These are phyloP conservation scores for Geum urbanum DNA, from an alignment of 306 rosid species.

Conservation along the genomic window DNA sequence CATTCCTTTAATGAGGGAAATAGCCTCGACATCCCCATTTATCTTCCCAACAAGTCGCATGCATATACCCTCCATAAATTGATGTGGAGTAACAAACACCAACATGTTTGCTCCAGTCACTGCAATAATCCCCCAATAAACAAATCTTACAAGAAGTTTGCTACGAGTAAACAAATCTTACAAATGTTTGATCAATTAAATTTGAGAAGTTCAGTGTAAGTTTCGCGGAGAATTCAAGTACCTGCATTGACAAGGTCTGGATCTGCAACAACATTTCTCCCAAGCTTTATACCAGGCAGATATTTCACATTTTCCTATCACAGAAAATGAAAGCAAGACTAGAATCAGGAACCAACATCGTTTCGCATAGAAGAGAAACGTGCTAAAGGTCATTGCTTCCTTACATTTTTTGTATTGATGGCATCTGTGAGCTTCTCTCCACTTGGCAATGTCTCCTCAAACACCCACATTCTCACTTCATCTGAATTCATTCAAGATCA, in stretches of 20 bases:
- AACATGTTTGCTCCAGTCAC: constrained; percentile 78
- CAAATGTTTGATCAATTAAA: neutral
- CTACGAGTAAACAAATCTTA: neutral
- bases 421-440: constrained; percentile 80
- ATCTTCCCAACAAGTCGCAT: constrained; percentile 61
- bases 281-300: constrained; percentile 84
- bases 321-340: constrained; percentile 7
- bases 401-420: constrained; percentile 75
- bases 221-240: constrained; percentile 16
- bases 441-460: constrained; percentile 62
- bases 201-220: neutral
- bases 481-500: constrained; percentile 40
- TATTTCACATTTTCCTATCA: constrained; percentile 84
- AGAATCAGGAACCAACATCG: constrained; percentile 6
- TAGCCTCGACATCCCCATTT: constrained; percentile 57
- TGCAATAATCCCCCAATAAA: constrained; percentile 36
- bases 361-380: constrained; percentile 8
- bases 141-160: constrained; percentile 3
- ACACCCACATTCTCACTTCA: constrained; percentile 96
- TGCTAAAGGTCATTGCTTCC: constrained; percentile 16
- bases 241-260: constrained; percentile 81
- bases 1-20: constrained; percentile 93
- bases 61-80: constrained; percentile 90
- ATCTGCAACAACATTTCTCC: constrained; percentile 81
- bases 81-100: constrained; percentile 94